Evolutionary conservation across 306 rosid species (phyloP).

Genomic region (Carpinus viminea): DNA sequence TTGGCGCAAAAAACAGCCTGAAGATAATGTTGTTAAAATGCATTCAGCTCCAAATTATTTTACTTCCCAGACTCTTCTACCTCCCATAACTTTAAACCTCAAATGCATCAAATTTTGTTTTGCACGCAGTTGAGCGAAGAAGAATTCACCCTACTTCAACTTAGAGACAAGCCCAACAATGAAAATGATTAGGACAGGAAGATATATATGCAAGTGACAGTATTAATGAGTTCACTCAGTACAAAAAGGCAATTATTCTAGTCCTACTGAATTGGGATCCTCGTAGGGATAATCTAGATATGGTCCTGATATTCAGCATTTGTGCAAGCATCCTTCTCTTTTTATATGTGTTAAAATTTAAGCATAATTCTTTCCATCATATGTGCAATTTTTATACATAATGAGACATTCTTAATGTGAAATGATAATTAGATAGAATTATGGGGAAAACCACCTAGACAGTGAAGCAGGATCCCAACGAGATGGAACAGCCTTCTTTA

Average conservation of each 20-base stretch:
- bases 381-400: background rate
- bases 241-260: background rate
- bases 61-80: background rate
- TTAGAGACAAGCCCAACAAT: background rate
- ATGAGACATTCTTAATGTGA: background rate
- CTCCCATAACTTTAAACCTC: background rate
- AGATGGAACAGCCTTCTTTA: slow-evolving; percentile 87
- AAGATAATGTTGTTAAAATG: background rate
- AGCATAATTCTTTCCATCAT: background rate
- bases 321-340: background rate
- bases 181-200: background rate
- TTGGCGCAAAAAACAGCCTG: background rate
- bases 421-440: background rate
- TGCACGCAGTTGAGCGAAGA: background rate
- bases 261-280: background rate
- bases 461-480: slow-evolving; percentile 91
- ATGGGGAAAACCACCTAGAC: slow-evolving; percentile 58
- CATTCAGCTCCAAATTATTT: background rate
- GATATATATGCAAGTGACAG: background rate
- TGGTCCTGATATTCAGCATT: background rate
- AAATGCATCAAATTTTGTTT: background rate
- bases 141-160: slow-evolving; percentile 6
- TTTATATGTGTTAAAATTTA: background rate
- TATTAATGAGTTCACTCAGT: background rate
- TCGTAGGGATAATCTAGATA: background rate